A percentile compares a stretch with the other conserved stretches of the same genome.
These are phyloP conservation scores for Agapanthus africanus DNA, from an alignment of 106 monocot genomes.

Conservation along the genomic window DNA sequence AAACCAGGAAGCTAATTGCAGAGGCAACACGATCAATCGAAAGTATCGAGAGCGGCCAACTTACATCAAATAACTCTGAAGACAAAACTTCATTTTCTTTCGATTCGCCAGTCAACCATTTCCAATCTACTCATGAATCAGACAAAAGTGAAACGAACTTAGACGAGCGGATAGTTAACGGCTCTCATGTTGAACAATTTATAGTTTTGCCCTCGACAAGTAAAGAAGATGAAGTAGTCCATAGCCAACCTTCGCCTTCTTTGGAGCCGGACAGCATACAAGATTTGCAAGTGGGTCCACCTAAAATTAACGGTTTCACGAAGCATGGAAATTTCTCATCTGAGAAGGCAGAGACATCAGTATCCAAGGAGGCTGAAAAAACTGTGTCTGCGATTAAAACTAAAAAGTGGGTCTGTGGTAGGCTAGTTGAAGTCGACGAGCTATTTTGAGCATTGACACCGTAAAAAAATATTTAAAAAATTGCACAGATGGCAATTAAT, in stretches of 20 bases:
- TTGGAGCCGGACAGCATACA: not conserved
- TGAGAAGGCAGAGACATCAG: not conserved
- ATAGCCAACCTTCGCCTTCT: not conserved
- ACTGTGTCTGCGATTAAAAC: not conserved
- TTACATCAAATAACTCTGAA: conserved; percentile 10
- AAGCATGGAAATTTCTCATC: not conserved
- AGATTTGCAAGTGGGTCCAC: not conserved
- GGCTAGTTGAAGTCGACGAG: conserved; percentile 51
- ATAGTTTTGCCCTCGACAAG: not conserved
- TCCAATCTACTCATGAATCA: not conserved
- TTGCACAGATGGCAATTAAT: too few species aligned
- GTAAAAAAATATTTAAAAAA: too few species aligned
- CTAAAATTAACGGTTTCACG: not conserved
- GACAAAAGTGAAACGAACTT: not conserved
- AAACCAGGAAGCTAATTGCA: conserved; percentile 77
- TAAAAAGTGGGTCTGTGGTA: conserved; percentile 51
- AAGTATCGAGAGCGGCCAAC: conserved; percentile 36
- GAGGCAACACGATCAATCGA: conserved; percentile 64
- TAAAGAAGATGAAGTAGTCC: not conserved
- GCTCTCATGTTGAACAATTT: too few species aligned
- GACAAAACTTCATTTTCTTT: conserved; percentile 5
- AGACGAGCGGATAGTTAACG: conserved; percentile 38
- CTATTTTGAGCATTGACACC: too few species aligned
- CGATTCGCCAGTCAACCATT: conserved; percentile 5
- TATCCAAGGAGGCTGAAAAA: conserved; percentile 2